Conservation (phyloP, 805 yeast species). For the Suhomyces sp. region DNA sequence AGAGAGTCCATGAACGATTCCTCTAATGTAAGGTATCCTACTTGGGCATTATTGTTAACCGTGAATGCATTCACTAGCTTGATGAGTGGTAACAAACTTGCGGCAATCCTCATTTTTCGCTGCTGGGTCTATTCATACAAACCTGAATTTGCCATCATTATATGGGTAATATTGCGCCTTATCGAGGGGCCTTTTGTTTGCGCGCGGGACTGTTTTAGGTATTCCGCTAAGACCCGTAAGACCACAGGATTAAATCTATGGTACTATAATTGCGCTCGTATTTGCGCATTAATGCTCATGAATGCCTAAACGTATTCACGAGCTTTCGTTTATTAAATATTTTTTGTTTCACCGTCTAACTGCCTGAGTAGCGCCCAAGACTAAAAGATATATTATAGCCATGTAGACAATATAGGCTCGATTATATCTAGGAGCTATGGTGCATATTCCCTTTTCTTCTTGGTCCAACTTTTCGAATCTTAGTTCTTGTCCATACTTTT, state of each 20-base stretch:
- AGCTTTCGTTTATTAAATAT: too few relatives aligned
- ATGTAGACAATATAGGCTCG: neutral
- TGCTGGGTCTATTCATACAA: neutral
- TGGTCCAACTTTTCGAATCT: neutral
- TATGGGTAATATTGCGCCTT: neutral
- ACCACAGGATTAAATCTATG: too few relatives aligned
- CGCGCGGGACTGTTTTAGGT: neutral
- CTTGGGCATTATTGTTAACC: neutral
- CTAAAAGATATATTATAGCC: neutral
- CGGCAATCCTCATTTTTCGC: neutral
- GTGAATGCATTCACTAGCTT: neutral
- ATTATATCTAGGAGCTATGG: neutral
- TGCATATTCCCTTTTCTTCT: neutral
- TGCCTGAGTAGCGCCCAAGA: neutral
- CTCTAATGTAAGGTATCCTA: neutral
- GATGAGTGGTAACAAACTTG: neutral
- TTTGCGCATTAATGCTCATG: too few relatives aligned
- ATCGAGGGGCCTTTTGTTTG: neutral
- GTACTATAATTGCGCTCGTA: too few relatives aligned
- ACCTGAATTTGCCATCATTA: neutral
- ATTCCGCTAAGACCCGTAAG: neutral
- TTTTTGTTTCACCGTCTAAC: too few relatives aligned
- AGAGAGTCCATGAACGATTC: slow-evolving; percentile 21
- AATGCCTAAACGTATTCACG: too few relatives aligned
- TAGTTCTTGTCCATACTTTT: neutral